These are phyloP conservation scores for Teratosphaeria destructans DNA, from an alignment of 2,329 filamentous ascomycete genomes.

Conservation along the genomic window DNA sequence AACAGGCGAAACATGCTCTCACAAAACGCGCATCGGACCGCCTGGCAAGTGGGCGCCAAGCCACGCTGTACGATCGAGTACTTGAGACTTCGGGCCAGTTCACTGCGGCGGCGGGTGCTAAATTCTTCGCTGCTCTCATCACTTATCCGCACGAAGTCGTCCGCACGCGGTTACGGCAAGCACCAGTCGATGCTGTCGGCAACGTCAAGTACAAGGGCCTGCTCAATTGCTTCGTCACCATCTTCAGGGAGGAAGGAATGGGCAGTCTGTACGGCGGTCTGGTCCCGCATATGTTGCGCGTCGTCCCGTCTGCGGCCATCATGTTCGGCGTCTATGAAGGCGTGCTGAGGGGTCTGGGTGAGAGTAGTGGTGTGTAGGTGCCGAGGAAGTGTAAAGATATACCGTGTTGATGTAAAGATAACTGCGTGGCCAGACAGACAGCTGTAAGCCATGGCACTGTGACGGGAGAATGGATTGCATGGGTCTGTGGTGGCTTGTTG, in stretches of 20 bases:
- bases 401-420: neutral
- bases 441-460: neutral
- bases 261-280: slow-evolving; percentile 79
- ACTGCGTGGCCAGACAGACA: neutral
- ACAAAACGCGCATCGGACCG: slow-evolving; percentile 50
- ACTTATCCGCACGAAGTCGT: slow-evolving; percentile 93
- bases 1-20: slow-evolving; percentile 75
- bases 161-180: slow-evolving; percentile 73
- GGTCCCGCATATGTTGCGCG: slow-evolving; percentile 81
- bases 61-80: slow-evolving; percentile 61
- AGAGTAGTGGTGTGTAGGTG: slow-evolving; percentile 30
- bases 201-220: slow-evolving; percentile 79
- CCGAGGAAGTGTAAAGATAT: neutral
- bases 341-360: slow-evolving; percentile 38
- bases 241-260: slow-evolving; percentile 82
- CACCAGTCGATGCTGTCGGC: slow-evolving; percentile 46
- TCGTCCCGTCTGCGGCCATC: slow-evolving; percentile 85
- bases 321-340: slow-evolving; percentile 81
- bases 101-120: slow-evolving; percentile 69
- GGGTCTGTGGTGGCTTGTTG: neutral
- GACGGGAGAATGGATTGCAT: neutral
- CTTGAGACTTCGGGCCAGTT: slow-evolving; percentile 72
- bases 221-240: slow-evolving; percentile 75
- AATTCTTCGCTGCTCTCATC: slow-evolving; percentile 70
- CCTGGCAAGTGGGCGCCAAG: slow-evolving; percentile 48